Evolutionary conservation across 2,329 filamentous ascomycete genomes (phyloP).

Genomic region (Immersiporthe knoxdaviesiana): DNA sequence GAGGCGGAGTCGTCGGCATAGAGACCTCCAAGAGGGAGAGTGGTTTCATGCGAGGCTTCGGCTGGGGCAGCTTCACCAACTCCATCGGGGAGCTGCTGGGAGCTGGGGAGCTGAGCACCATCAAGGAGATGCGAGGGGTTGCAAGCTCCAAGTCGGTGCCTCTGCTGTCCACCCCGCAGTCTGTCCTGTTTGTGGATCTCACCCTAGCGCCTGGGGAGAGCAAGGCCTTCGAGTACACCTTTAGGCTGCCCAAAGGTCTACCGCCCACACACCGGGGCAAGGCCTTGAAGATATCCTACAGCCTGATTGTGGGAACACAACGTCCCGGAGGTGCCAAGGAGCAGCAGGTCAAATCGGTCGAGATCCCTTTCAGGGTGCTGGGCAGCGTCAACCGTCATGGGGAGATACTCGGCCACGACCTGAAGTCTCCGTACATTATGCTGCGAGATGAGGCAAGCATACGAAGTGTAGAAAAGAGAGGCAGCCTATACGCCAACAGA

Average conservation of each 20-base stretch:
- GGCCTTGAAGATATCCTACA: slow-evolving; percentile 92
- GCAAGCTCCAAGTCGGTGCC: slow-evolving; percentile 87
- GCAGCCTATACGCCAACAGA: slow-evolving; percentile 28
- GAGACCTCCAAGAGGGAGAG: slow-evolving; percentile 74
- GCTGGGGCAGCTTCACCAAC: slow-evolving; percentile 85
- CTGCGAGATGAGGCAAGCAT: slow-evolving; percentile 80
- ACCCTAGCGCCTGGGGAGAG: slow-evolving; percentile 87
- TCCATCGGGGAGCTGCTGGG: slow-evolving; percentile 89
- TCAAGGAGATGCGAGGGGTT: slow-evolving; percentile 91
- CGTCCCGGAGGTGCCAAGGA: slow-evolving; percentile 76
- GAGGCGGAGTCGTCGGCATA: slow-evolving; percentile 82
- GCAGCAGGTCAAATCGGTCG: slow-evolving; percentile 86
- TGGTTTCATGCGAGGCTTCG: slow-evolving; percentile 80
- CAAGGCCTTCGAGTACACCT: slow-evolving; percentile 82
- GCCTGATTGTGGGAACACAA: slow-evolving; percentile 89
- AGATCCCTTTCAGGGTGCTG: slow-evolving; percentile 89
- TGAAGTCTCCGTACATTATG: slow-evolving; percentile 92
- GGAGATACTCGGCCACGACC: slow-evolving; percentile 87
- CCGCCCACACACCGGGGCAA: slow-evolving; percentile 90
- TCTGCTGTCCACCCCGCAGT: slow-evolving; percentile 91
- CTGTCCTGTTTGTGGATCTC: slow-evolving; percentile 92
- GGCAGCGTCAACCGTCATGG: slow-evolving; percentile 90
- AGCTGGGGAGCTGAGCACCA: slow-evolving; percentile 83
- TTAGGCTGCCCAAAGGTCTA: slow-evolving; percentile 83
- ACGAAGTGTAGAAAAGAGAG: slow-evolving; percentile 50